Evolutionary conservation across 2,329 filamentous ascomycete genomes (phyloP).

Genomic region (Seiridium cupressi): DNA sequence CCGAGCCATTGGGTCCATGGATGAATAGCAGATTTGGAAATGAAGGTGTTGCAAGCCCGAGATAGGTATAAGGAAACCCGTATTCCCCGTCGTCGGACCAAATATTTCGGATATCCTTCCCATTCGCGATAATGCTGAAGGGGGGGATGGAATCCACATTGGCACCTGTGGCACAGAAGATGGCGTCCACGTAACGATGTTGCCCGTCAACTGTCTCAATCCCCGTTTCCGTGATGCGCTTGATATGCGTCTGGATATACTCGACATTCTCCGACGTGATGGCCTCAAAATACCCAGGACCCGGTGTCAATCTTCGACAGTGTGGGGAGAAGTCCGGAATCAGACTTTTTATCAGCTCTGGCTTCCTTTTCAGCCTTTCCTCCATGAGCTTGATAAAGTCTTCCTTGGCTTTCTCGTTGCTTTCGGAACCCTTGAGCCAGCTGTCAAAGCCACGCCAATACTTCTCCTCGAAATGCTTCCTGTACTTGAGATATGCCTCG

Average conservation of each 20-base stretch:
- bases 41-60: slow-evolving; percentile 60
- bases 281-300: slow-evolving; percentile 67
- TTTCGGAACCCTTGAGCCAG: slow-evolving; percentile 52
- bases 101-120: slow-evolving; percentile 49
- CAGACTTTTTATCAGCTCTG: slow-evolving; percentile 53
- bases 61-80: slow-evolving; percentile 67
- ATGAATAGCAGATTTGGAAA: slow-evolving; percentile 69
- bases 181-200: slow-evolving; percentile 57
- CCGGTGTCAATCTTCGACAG: slow-evolving; percentile 64
- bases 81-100: slow-evolving; percentile 56
- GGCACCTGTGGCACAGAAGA: slow-evolving; percentile 69
- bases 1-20: slow-evolving; percentile 58
- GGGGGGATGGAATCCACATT: slow-evolving; percentile 57
- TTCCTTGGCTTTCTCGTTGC: slow-evolving; percentile 45
- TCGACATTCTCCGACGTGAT: slow-evolving; percentile 60
- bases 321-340: slow-evolving; percentile 63
- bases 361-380: slow-evolving; percentile 49
- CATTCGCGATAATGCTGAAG: slow-evolving; percentile 58
- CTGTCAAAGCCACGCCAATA: slow-evolving; percentile 60
- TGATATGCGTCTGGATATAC: slow-evolving; percentile 57
- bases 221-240: slow-evolving; percentile 55
- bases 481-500: slow-evolving; percentile 56
- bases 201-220: slow-evolving; percentile 59
- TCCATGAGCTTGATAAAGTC: slow-evolving; percentile 53
- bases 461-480: slow-evolving; percentile 55